Evolutionary conservation across 2,329 filamentous ascomycete species (phyloP).

Genomic region (Bimuria novae-zelandiae): DNA sequence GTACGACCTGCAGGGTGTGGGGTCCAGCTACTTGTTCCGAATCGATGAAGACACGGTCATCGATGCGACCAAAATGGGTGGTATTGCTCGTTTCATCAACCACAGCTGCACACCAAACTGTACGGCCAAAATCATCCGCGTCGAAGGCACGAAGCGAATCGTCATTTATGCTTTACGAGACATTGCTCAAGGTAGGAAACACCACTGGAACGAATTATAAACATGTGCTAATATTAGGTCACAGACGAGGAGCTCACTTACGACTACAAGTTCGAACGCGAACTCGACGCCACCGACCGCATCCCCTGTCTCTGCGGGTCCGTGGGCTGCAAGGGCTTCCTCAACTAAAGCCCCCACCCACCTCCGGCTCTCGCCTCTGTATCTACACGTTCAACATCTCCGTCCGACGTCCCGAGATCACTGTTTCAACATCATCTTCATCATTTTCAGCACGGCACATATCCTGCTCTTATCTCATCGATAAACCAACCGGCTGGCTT

Average conservation of each 20-base stretch:
- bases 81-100: conserved; percentile 98
- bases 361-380: background rate
- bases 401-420: background rate
- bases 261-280: conserved; percentile 99
- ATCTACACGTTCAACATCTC: conserved; percentile 3
- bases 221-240: conserved; percentile 32
- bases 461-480: background rate
- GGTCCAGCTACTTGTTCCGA: conserved; percentile 95
- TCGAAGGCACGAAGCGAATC: conserved; percentile 96
- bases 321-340: conserved; percentile 95
- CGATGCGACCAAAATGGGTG: conserved; percentile 97
- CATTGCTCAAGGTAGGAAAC: conserved; percentile 83
- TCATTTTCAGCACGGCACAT: background rate
- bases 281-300: conserved; percentile 90
- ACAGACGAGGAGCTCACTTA: conserved; percentile 98
- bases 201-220: background rate
- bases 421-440: conserved; percentile 3
- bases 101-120: conserved; percentile 98
- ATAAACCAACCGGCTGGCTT: background rate
- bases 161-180: conserved; percentile 98
- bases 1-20: conserved; percentile 95
- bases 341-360: conserved; percentile 73
- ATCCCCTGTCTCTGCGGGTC: conserved; percentile 98
- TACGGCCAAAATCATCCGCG: conserved; percentile 98
- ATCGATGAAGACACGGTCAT: conserved; percentile 98